Evolutionary conservation across 257 asterid species (phyloP).

Genomic region (Euphrasia confusa): DNA sequence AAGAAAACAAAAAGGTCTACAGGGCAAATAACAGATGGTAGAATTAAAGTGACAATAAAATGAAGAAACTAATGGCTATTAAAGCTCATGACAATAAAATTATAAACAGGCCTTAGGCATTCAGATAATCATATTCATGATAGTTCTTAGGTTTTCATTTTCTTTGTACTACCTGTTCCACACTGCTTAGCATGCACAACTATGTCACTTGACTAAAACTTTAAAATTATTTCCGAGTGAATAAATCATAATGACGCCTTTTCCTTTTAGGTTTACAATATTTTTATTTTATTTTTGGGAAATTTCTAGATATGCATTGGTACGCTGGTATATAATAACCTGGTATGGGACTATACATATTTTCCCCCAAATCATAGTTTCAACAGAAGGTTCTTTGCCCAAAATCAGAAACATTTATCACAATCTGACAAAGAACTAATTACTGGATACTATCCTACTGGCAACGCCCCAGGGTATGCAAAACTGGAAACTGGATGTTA

Average conservation of each 20-base stretch:
- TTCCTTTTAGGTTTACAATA: background rate
- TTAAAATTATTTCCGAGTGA: background rate
- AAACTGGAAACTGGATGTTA: background rate
- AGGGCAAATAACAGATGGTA: background rate
- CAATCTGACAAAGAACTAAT: background rate
- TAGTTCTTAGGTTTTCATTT: background rate
- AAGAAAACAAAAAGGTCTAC: background rate
- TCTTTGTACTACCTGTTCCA: background rate
- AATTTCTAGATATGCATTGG: background rate
- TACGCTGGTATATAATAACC: background rate
- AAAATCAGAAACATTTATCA: background rate
- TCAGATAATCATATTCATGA: background rate
- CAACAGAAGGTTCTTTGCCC: background rate
- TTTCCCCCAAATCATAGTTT: background rate
- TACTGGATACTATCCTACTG: background rate
- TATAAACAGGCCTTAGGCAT: slow-evolving; percentile 4
- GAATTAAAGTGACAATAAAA: background rate
- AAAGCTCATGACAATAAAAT: slow-evolving; percentile 10
- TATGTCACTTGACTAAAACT: background rate
- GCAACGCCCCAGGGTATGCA: background rate
- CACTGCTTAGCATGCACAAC: slow-evolving; percentile 18
- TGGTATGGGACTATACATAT: background rate
- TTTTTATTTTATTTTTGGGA: background rate
- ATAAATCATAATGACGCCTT: background rate
- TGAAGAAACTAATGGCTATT: background rate